Percentiles rank a stretch among this genome's conserved stretches.
phyloP scores from a whole-genome alignment of 2,329 filamentous ascomycete genomes.

The Penicillium sp. region DNA sequence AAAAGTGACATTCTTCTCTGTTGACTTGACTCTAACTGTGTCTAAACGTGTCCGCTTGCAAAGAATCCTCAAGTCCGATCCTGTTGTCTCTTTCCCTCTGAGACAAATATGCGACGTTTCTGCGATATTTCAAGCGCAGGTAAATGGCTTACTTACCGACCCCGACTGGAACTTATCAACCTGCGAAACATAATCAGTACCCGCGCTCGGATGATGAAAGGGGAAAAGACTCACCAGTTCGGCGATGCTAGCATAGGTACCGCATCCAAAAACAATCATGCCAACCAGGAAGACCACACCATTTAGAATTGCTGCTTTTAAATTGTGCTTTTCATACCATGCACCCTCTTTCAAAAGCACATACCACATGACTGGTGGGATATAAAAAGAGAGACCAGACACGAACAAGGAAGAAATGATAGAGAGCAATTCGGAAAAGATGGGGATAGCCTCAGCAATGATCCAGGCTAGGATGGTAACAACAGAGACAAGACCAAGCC shows the following conservation, averaged over 20 bases:
- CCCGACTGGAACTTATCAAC: constrained; percentile 1
- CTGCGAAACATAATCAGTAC: not conserved
- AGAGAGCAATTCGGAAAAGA: constrained; percentile 14
- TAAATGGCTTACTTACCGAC: constrained; percentile 7
- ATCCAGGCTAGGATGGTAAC: constrained; percentile 13
- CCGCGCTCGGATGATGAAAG: not conserved
- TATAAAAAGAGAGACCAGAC: constrained; percentile 5
- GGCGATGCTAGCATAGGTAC: constrained; percentile 12
- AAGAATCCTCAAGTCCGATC: not conserved
- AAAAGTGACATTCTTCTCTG: too few species aligned
- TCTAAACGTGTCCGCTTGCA: not conserved
- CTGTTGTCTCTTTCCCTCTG: not conserved
- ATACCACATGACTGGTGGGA: constrained; percentile 8
- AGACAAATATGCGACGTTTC: not conserved
- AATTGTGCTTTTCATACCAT: constrained; percentile 5
- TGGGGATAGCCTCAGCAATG: constrained; percentile 14
- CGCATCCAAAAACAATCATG: constrained; percentile 11
- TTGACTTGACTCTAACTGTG: too few species aligned
- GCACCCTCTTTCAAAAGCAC: constrained; percentile 4
- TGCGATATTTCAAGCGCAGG: not conserved
- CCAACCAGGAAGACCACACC: constrained; percentile 11
- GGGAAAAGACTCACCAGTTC: constrained; percentile 7
- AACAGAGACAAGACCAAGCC: constrained; percentile 6
- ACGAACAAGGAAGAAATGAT: constrained; percentile 7
- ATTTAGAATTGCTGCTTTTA: constrained; percentile 7